Conservation (phyloP, 164 flowering plant species). For the Sedum album region DNA sequence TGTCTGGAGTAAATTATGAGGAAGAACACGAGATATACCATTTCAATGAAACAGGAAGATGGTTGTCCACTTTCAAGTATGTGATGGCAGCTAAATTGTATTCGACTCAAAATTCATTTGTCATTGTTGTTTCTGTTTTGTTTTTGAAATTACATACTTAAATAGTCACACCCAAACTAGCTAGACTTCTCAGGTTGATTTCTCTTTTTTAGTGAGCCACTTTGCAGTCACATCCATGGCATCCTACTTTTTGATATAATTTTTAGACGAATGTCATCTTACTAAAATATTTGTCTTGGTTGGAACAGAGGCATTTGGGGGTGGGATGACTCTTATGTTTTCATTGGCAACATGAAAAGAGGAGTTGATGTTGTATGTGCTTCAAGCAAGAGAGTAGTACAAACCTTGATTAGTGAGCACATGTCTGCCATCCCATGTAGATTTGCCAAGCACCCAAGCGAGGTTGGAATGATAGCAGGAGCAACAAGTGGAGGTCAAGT, state of each 20-base stretch:
- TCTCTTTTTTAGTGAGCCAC: background rate
- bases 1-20: slow-evolving; percentile 47
- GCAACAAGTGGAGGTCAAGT: slow-evolving; percentile 78
- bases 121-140: background rate
- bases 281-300: slow-evolving; percentile 1
- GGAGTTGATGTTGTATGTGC: slow-evolving; percentile 70
- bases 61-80: slow-evolving; percentile 82
- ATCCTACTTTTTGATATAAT: background rate
- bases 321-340: slow-evolving; percentile 75
- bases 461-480: slow-evolving; percentile 66
- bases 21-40: slow-evolving; percentile 43
- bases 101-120: background rate
- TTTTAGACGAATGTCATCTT: background rate
- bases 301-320: slow-evolving; percentile 83
- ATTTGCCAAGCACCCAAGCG: slow-evolving; percentile 61
- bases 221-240: background rate
- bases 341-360: slow-evolving; percentile 68
- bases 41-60: slow-evolving; percentile 54
- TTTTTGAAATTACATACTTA: background rate
- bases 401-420: slow-evolving; percentile 42
- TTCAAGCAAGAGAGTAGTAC: slow-evolving; percentile 17
- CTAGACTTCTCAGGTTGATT: background rate
- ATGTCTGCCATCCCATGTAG: slow-evolving; percentile 82
- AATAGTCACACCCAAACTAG: background rate
- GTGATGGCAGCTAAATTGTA: background rate